Evolutionary conservation across 306 rosid species (phyloP).

Genomic region (Dryas octopetala): DNA sequence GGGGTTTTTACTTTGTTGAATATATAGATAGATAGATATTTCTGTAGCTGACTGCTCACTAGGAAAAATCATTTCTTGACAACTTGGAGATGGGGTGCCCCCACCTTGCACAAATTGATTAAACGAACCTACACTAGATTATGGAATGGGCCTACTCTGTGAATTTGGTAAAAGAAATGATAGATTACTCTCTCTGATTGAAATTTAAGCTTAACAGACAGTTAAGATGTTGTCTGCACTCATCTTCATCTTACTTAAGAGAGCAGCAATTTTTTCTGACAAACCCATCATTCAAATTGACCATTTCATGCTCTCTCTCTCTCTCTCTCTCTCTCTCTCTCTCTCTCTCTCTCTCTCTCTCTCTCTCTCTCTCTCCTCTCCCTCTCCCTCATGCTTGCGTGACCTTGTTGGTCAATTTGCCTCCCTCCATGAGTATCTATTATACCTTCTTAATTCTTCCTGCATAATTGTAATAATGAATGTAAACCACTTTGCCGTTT

Average conservation of each 20-base stretch:
- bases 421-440: too few species aligned
- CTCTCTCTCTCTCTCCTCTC: too few species aligned
- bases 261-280: conserved; percentile 2
- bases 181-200: background rate
- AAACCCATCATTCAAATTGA: background rate
- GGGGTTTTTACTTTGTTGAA: background rate
- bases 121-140: background rate
- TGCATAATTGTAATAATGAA: too few species aligned
- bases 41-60: background rate
- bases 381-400: background rate
- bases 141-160: background rate
- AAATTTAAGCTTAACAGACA: background rate
- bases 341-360: background rate
- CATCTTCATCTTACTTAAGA: conserved; percentile 15
- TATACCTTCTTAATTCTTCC: too few species aligned
- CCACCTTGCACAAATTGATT: conserved; percentile 1
- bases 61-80: background rate
- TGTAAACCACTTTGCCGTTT: too few species aligned
- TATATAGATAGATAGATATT: background rate
- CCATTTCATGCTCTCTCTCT: background rate
- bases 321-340: background rate
- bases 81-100: background rate
- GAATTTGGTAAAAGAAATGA: background rate
- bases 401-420: background rate
- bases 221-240: conserved; percentile 14